These are phyloP conservation scores for Talaromyces funiculosus DNA, from an alignment of 2,329 filamentous ascomycete species.

Conservation along the genomic window DNA sequence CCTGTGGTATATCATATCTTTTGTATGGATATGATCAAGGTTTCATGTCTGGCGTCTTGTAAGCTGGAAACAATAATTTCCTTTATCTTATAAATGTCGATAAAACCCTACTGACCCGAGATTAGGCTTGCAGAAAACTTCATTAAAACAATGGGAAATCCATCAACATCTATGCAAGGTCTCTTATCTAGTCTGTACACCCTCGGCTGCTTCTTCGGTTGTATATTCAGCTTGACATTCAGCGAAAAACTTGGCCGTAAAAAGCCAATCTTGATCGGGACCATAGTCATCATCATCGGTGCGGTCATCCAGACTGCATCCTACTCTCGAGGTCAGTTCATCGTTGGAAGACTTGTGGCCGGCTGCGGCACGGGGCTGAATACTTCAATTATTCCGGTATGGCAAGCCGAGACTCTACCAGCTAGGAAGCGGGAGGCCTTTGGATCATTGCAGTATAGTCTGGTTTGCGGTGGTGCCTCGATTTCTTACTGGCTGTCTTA, in stretches of 20 bases:
- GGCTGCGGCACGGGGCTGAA: slow-evolving; percentile 38
- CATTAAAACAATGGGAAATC: slow-evolving; percentile 16
- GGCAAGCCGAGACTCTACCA: slow-evolving; percentile 14
- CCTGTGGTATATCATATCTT: slow-evolving; percentile 6
- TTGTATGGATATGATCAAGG: slow-evolving; percentile 10
- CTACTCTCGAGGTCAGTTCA: slow-evolving; percentile 27
- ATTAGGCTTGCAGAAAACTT: slow-evolving; percentile 14
- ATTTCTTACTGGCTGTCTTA: slow-evolving; percentile 15
- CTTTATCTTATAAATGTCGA: too few species aligned
- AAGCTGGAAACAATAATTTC: background rate
- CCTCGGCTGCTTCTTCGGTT: slow-evolving; percentile 26
- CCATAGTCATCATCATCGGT: slow-evolving; percentile 22
- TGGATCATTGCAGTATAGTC: slow-evolving; percentile 7
- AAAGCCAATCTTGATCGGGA: slow-evolving; percentile 19
- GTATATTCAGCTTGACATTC: slow-evolving; percentile 19
- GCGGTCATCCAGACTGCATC: slow-evolving; percentile 25
- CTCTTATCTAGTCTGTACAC: slow-evolving; percentile 17
- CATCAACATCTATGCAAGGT: slow-evolving; percentile 9
- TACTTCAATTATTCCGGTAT: slow-evolving; percentile 26
- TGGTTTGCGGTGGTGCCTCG: slow-evolving; percentile 7
- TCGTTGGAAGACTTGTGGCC: slow-evolving; percentile 46
- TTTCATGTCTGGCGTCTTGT: slow-evolving; percentile 19
- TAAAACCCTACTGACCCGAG: too few species aligned
- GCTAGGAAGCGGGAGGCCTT: slow-evolving; percentile 12
- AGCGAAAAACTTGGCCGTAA: slow-evolving; percentile 22